Evolutionary conservation across 805 yeast genomes (phyloP).

Genomic region (Ogataea minuta): DNA sequence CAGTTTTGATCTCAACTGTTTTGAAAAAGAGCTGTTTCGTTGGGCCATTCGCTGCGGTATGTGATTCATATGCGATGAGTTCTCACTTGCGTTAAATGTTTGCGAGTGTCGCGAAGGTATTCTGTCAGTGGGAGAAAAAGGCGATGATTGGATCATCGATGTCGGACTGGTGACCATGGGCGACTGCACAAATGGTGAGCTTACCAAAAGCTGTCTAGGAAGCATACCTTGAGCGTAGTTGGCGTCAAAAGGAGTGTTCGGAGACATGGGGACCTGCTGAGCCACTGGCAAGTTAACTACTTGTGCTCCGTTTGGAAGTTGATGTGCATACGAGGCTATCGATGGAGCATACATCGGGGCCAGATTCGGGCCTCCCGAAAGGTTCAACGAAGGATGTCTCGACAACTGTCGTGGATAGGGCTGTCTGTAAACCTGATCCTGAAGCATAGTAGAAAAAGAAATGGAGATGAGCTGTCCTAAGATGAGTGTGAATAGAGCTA

Average conservation of each 20-base stretch:
- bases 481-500: background rate
- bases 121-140: constrained; percentile 10
- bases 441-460: constrained; percentile 3
- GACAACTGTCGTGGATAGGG: constrained; percentile 9
- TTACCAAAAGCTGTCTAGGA: constrained; percentile 58
- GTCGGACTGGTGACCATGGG: constrained; percentile 23
- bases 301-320: constrained; percentile 18
- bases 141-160: constrained; percentile 8
- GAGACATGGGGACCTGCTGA: constrained; percentile 27
- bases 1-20: constrained; percentile 20
- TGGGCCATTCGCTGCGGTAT: background rate
- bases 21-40: constrained; percentile 18
- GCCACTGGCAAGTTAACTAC: constrained; percentile 17
- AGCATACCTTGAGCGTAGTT: constrained; percentile 59
- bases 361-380: background rate
- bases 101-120: constrained; percentile 1
- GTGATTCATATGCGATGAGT: too few relatives aligned
- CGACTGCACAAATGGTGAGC: constrained; percentile 57
- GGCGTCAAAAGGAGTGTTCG: constrained; percentile 58
- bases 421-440: constrained; percentile 7
- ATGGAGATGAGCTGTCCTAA: background rate
- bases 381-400: constrained; percentile 6
- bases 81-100: background rate
- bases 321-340: constrained; percentile 12
- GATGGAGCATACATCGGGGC: constrained; percentile 2